These are phyloP conservation scores for Abrus precatorius DNA, from an alignment of 306 rosid species.

Conservation along the genomic window DNA sequence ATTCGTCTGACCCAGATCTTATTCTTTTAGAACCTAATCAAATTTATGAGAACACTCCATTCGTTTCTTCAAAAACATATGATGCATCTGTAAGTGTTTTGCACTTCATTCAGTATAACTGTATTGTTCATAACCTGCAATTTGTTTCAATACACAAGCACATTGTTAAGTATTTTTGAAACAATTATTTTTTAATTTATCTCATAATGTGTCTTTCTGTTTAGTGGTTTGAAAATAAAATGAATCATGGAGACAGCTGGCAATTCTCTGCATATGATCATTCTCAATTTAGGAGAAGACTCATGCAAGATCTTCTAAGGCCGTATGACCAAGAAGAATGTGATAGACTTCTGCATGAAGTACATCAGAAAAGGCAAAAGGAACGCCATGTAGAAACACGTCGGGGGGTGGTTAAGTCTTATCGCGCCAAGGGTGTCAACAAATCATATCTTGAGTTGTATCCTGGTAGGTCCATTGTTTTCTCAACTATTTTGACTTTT, in stretches of 20 bases:
- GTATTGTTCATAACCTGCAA: conserved; percentile 12
- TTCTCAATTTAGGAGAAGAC: conserved; percentile 63
- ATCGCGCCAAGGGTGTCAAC: conserved; percentile 22
- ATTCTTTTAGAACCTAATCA: conserved; percentile 50
- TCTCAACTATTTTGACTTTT: conserved; percentile 12
- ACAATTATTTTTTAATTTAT: conserved; percentile 4
- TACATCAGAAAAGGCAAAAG: conserved; percentile 27
- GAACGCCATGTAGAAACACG: conserved; percentile 53
- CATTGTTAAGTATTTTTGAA: conserved; percentile 16
- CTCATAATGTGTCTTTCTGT: conserved; percentile 22
- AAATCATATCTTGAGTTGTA: conserved; percentile 64
- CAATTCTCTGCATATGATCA: background rate
- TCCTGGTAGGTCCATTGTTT: conserved; percentile 63
- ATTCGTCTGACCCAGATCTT: conserved; percentile 57
- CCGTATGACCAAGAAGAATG: conserved; percentile 66
- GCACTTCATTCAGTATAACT: background rate
- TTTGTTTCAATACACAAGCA: conserved; percentile 22
- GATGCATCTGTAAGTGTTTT: conserved; percentile 58
- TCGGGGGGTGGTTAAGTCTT: conserved; percentile 43
- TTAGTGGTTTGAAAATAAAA: conserved; percentile 49
- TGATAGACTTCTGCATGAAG: conserved; percentile 24
- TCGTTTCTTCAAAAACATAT: conserved; percentile 29
- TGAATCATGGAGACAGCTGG: conserved; percentile 45
- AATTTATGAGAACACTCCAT: conserved; percentile 48
- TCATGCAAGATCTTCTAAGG: conserved; percentile 62